These are phyloP conservation scores for Saccharomyces pastorianus DNA, from an alignment of 1,139 yeast genomes.

Conservation along the genomic window DNA sequence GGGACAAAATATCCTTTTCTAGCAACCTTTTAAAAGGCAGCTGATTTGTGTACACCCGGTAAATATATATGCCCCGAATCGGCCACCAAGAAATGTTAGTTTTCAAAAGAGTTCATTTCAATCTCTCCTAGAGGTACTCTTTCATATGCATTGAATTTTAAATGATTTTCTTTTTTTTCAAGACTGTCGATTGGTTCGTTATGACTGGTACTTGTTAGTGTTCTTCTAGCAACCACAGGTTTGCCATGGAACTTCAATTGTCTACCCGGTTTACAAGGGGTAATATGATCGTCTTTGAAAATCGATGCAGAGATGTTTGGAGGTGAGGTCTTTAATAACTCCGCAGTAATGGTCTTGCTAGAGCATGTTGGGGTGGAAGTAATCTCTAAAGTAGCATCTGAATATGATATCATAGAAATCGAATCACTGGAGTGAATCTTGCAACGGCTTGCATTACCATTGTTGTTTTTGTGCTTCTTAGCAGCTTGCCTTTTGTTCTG, in stretches of 20 bases:
- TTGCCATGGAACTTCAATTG: neutral
- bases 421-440: neutral
- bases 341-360: neutral
- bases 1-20: no score
- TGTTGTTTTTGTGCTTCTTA: slow-evolving; percentile 31
- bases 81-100: neutral
- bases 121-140: neutral
- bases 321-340: neutral
- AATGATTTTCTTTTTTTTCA: neutral
- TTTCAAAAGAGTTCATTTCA: neutral
- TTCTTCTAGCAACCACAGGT: neutral
- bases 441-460: neutral
- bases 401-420: neutral
- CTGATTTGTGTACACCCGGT: no score
- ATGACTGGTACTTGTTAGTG: neutral
- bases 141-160: neutral
- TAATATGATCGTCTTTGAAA: neutral
- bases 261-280: neutral
- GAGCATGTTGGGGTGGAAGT: neutral
- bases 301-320: neutral
- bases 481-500: slow-evolving; percentile 87
- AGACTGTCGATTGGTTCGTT: neutral
- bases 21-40: neutral
- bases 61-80: no score
- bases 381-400: neutral